Percentiles rank a stretch among this genome's conserved stretches.
These are phyloP conservation scores for Bryum argenteum DNA, from an alignment of 225 moss, liverwort and hornwort genomes.

Conservation along the genomic window DNA sequence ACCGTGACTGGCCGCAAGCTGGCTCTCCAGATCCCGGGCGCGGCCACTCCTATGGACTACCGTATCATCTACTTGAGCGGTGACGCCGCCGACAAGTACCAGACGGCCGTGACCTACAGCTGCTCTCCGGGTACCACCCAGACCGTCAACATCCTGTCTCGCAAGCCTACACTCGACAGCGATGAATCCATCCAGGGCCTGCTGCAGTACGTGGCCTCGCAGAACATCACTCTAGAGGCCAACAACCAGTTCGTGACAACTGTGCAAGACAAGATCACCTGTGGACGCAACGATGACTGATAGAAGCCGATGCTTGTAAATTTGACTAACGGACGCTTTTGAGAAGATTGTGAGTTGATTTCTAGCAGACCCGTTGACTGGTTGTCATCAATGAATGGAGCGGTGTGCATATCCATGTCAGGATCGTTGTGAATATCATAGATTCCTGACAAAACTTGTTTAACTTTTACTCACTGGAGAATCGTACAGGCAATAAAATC, in stretches of 20 bases:
- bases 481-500: no score
- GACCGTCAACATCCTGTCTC: slow-evolving; percentile 35
- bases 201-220: neutral
- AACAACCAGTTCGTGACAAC: slow-evolving; percentile 32
- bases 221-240: slow-evolving; percentile 18
- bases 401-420: no score
- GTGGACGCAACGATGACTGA: slow-evolving; percentile 28
- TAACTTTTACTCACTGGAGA: no score
- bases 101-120: slow-evolving; percentile 44
- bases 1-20: slow-evolving; percentile 23
- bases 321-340: no score
- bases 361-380: no score
- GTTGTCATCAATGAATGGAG: no score
- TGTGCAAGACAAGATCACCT: slow-evolving; percentile 24
- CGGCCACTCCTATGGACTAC: slow-evolving; percentile 25
- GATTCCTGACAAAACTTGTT: no score
- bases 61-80: slow-evolving; percentile 42
- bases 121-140: slow-evolving; percentile 31
- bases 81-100: slow-evolving; percentile 7
- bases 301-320: no score
- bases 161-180: slow-evolving; percentile 5
- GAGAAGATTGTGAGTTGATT: no score
- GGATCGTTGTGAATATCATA: no score
- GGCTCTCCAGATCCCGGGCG: slow-evolving; percentile 15
- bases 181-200: neutral